These are phyloP conservation scores for Begonia fuchsioides DNA, from an alignment of 306 rosid genomes.

Conservation along the genomic window DNA sequence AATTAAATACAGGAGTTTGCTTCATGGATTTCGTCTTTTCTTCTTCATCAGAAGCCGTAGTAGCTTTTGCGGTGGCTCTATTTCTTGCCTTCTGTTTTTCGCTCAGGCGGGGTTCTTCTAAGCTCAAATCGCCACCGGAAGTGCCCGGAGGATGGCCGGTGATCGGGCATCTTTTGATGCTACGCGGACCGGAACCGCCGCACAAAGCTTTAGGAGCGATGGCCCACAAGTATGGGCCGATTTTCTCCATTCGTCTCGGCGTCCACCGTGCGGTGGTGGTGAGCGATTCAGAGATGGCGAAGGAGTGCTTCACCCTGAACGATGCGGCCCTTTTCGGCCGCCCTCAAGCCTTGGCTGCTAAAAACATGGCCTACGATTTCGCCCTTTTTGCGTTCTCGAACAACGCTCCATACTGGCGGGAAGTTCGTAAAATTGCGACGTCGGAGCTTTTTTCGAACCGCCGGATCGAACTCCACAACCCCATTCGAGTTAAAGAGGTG, in stretches of 20 bases:
- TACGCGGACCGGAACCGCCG: too few species aligned
- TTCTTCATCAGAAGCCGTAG: too few species aligned
- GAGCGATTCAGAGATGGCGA: slow-evolving; percentile 22
- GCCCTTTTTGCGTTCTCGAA: slow-evolving; percentile 26
- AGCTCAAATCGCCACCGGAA: too few species aligned
- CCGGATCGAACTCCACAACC: slow-evolving; percentile 18
- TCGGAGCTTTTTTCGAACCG: slow-evolving; percentile 26
- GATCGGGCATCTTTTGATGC: too few species aligned
- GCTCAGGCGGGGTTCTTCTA: too few species aligned
- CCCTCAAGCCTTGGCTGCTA: slow-evolving; percentile 2
- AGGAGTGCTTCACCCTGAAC: slow-evolving; percentile 29
- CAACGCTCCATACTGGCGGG: slow-evolving; percentile 24
- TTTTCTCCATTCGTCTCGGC: slow-evolving; percentile 17
- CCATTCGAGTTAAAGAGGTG: too few species aligned
- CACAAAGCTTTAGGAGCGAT: slow-evolving; percentile 12
- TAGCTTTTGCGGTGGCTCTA: too few species aligned
- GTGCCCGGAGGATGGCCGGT: too few species aligned
- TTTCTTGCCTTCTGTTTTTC: too few species aligned
- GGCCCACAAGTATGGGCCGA: slow-evolving; percentile 20
- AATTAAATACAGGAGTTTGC: too few species aligned
- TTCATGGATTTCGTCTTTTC: too few species aligned
- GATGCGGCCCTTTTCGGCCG: slow-evolving; percentile 20
- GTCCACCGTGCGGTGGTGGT: slow-evolving; percentile 14
- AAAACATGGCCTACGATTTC: slow-evolving; percentile 19
- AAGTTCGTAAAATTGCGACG: slow-evolving; percentile 19